These are phyloP conservation scores for Phytophthora idaei DNA, from an alignment of 352 stramenopile genomes.

Conservation along the genomic window DNA sequence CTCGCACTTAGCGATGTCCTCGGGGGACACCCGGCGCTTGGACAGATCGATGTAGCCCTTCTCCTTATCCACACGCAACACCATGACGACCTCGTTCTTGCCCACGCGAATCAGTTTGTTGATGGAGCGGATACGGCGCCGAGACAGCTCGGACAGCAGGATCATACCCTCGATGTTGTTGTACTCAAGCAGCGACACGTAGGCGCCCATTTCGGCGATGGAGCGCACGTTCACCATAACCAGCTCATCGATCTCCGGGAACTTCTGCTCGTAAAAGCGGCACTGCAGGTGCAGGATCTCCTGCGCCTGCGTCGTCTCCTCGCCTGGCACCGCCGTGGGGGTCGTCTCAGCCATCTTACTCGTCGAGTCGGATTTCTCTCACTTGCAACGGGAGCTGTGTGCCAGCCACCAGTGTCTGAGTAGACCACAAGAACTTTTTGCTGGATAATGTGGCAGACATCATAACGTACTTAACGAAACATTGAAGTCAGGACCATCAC, in stretches of 20 bases:
- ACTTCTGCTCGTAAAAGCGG: constrained; percentile 93
- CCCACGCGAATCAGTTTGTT: constrained; percentile 99
- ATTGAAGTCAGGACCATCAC: constrained; percentile 34
- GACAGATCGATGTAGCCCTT: constrained; percentile 99
- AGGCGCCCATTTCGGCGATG: constrained; percentile 99
- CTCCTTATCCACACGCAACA: constrained; percentile 99
- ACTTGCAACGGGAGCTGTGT: constrained; percentile 3
- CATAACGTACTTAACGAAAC: constrained; percentile 12
- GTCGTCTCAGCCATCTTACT: constrained; percentile 38
- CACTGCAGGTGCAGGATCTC: constrained; percentile 86
- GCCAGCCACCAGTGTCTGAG: constrained; percentile 14
- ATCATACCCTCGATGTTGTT: constrained; percentile 99
- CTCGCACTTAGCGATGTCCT: constrained; percentile 99
- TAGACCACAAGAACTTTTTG: constrained; percentile 23
- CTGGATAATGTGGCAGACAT: constrained; percentile 3
- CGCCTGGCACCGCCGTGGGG: constrained; percentile 28
- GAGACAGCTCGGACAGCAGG: constrained; percentile 98
- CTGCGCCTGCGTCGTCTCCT: constrained; percentile 56
- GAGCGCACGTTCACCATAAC: constrained; percentile 96
- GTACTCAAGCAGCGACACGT: constrained; percentile 99
- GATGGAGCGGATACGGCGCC: constrained; percentile 99
- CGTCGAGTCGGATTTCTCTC: constrained; percentile 25
- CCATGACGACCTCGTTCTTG: constrained; percentile 99
- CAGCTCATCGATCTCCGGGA: constrained; percentile 98
- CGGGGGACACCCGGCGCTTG: constrained; percentile 98